Base-by-base conservation (phyloP, 2,329 filamentous ascomycete species). In the Lachnellula arida region DNA sequence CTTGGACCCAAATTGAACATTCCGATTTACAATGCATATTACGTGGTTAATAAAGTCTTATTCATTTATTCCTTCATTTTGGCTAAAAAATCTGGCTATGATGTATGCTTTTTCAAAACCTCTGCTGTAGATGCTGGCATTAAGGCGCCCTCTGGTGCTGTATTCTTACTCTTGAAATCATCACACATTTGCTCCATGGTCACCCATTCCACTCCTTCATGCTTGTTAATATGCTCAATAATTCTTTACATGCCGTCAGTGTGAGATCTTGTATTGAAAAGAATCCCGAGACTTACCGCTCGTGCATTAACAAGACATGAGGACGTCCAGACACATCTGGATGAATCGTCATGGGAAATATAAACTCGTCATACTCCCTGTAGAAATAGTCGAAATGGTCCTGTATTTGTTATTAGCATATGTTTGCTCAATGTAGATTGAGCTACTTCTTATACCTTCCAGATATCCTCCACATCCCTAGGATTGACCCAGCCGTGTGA, bases 341-440 rank as follows among this genome's bases (percentile, higher is more conserved):
- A 69, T 91, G 87, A 37, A 90, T 86, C 0, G 87, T 91, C 70
- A 91, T 87, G 0, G 88, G 87, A 63, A 91, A 90, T 51, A 89
- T 80, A 59, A 90, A 90, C 63, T 88, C 85, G 63, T 91, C 86
- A 60, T 89, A 86, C 69, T 91, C 86, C 28, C 86, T 76, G 68
- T 91, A 91, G 65, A 88, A 89, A 71, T 89, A 90, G 63, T 86
- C 79, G 57, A 87, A 87, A 60, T 87, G 82, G 57, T 87, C 82
- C 48, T 58, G 48, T 54, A 32, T 32, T 32, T 58, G 4, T 9
- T 2, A 1, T 40, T 17, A 40, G 37, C 15, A 32, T 40, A 8
- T 40, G 37, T 40, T n/a, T 4, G 15, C 1, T n/a, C 1, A 39
- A 40, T 40, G 8, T n/a, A 8, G 11, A 32, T 8, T 17, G 8